Evolutionary conservation across 257 asterid species (phyloP).

Genomic region (Solanum ahanhuiri): DNA sequence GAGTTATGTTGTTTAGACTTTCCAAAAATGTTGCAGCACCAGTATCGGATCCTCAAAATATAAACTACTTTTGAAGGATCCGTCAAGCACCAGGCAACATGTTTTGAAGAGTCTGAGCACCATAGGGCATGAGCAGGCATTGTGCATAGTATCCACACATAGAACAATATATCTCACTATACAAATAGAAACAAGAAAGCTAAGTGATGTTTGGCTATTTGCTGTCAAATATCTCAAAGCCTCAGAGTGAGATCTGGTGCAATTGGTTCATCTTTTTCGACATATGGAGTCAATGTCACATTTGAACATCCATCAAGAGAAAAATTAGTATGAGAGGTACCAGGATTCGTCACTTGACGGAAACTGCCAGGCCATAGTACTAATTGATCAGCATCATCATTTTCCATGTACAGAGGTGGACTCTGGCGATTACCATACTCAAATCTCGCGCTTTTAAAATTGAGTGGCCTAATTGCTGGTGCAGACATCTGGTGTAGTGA

Average conservation of each 20-base stretch:
- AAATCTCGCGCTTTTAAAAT: slow-evolving; percentile 21
- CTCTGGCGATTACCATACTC: slow-evolving; percentile 15
- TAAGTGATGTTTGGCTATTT: background rate
- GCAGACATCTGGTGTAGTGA: slow-evolving; percentile 25
- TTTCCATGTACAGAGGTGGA: slow-evolving; percentile 33
- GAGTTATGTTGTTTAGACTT: background rate
- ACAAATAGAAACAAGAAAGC: slow-evolving; percentile 3
- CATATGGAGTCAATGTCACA: slow-evolving; percentile 1
- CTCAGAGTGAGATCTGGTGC: slow-evolving; percentile 50
- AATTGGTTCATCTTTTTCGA: slow-evolving; percentile 12
- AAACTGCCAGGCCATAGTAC: slow-evolving; percentile 54
- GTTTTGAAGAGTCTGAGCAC: background rate
- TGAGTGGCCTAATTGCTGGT: slow-evolving; percentile 14
- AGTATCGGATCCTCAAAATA: background rate
- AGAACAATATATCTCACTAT: slow-evolving; percentile 9
- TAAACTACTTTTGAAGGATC: background rate
- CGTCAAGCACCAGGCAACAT: background rate
- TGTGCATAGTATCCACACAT: background rate
- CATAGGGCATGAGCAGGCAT: background rate
- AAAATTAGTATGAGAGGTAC: slow-evolving; percentile 9
- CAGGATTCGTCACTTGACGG: slow-evolving; percentile 16
- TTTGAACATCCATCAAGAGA: slow-evolving; percentile 13
- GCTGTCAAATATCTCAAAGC: slow-evolving; percentile 26
- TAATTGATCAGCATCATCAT: slow-evolving; percentile 19
- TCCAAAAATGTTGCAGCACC: background rate